A percentile compares a stretch with the other conserved stretches of the same genome.
Conservation (phyloP, 371 early-diverging fungal genomes). For the Mucor saturninus region DNA sequence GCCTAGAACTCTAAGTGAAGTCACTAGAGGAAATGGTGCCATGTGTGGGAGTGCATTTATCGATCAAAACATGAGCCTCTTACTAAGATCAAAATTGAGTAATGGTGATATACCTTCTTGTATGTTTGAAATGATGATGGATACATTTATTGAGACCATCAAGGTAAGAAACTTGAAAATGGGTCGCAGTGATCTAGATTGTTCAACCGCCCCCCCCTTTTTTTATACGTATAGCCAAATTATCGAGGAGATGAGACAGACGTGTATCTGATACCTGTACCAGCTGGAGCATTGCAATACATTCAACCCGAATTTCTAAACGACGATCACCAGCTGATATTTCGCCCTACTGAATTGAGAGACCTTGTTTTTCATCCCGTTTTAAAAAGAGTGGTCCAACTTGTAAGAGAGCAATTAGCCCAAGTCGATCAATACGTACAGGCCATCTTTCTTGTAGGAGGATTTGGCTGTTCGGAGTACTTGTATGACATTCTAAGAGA, state of each 20-base stretch:
- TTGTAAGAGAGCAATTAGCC: slow-evolving; percentile 49
- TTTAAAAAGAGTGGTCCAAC: slow-evolving; percentile 42
- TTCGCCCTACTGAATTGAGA: slow-evolving; percentile 54
- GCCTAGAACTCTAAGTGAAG: slow-evolving; percentile 51
- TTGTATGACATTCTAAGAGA: slow-evolving; percentile 52
- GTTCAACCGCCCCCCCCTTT: too few species aligned
- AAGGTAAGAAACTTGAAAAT: slow-evolving; percentile 45
- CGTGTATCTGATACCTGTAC: slow-evolving; percentile 37
- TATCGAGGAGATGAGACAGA: slow-evolving; percentile 57
- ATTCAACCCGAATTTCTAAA: slow-evolving; percentile 19
- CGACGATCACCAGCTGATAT: slow-evolving; percentile 50
- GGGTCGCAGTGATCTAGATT: too few species aligned
- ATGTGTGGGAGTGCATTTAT: slow-evolving; percentile 63
- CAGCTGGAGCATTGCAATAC: slow-evolving; percentile 25
- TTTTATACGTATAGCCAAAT: slow-evolving; percentile 33
- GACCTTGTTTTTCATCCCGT: slow-evolving; percentile 56
- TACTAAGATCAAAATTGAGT: slow-evolving; percentile 53
- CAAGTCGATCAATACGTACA: slow-evolving; percentile 43
- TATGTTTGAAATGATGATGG: slow-evolving; percentile 61
- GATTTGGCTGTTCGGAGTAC: slow-evolving; percentile 65
- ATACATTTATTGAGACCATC: slow-evolving; percentile 55
- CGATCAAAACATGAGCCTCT: slow-evolving; percentile 62
- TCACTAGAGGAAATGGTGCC: slow-evolving; percentile 63
- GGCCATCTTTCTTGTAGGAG: slow-evolving; percentile 65
- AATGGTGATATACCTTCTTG: slow-evolving; percentile 53